Percentiles rank a stretch among this genome's conserved stretches.
phyloP scores from a whole-genome alignment of 352 stramenopile genomes.

The Phytophthora palmivora region DNA sequence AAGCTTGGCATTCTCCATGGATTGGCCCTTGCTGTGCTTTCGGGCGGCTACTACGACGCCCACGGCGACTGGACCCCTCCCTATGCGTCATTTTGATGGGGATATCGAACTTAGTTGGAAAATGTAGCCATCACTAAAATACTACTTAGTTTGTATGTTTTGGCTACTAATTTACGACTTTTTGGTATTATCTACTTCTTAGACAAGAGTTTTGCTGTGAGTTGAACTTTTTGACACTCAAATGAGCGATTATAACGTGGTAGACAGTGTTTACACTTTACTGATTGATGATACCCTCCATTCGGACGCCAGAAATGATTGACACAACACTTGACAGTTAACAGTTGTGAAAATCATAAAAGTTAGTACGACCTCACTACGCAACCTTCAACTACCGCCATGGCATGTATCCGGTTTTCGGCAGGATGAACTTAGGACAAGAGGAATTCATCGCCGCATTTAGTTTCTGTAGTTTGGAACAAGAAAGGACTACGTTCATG shows the following conservation, averaged over 20 bases:
- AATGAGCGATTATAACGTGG: no score
- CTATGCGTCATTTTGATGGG: slow-evolving; percentile 1
- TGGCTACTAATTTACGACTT: no score
- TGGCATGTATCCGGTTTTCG: not conserved
- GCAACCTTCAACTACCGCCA: not conserved
- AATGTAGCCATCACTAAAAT: slow-evolving; percentile 14
- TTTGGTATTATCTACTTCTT: no score
- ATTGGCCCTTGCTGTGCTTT: slow-evolving; percentile 30
- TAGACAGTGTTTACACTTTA: no score
- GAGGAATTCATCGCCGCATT: not conserved
- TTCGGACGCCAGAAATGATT: no score
- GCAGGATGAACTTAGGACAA: not conserved
- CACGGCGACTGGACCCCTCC: not conserved
- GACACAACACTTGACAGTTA: no score
- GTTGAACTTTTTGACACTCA: no score
- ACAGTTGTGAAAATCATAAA: no score
- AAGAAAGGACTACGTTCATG: slow-evolving; percentile 12
- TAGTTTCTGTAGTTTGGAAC: not conserved
- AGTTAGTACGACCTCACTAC: not conserved
- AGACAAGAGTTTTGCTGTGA: no score
- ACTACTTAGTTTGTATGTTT: not conserved
- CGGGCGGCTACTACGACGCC: no score
- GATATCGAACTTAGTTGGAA: slow-evolving; percentile 13
- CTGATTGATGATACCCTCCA: no score
- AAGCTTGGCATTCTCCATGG: slow-evolving; percentile 35